These are phyloP conservation scores for Pichia membranifaciens DNA, from an alignment of 805 yeast genomes.

Conservation along the genomic window DNA sequence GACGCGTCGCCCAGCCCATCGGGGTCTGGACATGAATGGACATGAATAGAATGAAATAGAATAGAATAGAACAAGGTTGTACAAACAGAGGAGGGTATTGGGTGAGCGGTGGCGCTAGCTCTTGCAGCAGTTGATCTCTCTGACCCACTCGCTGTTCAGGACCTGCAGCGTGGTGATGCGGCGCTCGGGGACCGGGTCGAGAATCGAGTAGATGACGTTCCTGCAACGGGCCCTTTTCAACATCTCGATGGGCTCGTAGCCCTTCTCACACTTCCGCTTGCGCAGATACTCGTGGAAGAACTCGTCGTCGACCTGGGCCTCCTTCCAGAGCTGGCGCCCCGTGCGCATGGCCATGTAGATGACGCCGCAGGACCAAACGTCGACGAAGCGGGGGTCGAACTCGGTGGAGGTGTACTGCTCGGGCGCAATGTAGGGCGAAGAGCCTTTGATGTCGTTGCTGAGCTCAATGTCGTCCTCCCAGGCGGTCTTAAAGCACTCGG, in stretches of 20 bases:
- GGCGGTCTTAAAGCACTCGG: constrained; percentile 78
- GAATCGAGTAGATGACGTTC: constrained; percentile 85
- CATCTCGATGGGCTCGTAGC: constrained; percentile 86
- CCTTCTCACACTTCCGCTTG: constrained; percentile 75
- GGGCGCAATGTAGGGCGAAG: constrained; percentile 87
- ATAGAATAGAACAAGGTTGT: no score
- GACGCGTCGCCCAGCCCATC: no score
- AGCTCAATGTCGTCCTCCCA: constrained; percentile 71
- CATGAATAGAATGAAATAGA: no score
- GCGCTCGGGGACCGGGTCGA: constrained; percentile 86
- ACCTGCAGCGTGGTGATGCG: constrained; percentile 86
- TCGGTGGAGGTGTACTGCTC: constrained; percentile 63
- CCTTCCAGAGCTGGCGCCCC: constrained; percentile 88
- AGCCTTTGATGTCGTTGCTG: constrained; percentile 76
- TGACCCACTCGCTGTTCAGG: constrained; percentile 91
- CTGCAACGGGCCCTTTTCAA: constrained; percentile 84
- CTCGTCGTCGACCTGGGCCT: constrained; percentile 76
- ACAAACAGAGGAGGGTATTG: no score
- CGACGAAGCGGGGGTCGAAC: constrained; percentile 79
- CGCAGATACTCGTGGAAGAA: constrained; percentile 68
- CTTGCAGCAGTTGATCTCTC: constrained; percentile 76
- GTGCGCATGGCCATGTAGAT: constrained; percentile 92
- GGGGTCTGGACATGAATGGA: no score
- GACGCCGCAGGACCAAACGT: constrained; percentile 91
- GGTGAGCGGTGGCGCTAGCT: no score